Conservation (phyloP, 306 rosid genomes). For the Erythrophleum fordii region DNA sequence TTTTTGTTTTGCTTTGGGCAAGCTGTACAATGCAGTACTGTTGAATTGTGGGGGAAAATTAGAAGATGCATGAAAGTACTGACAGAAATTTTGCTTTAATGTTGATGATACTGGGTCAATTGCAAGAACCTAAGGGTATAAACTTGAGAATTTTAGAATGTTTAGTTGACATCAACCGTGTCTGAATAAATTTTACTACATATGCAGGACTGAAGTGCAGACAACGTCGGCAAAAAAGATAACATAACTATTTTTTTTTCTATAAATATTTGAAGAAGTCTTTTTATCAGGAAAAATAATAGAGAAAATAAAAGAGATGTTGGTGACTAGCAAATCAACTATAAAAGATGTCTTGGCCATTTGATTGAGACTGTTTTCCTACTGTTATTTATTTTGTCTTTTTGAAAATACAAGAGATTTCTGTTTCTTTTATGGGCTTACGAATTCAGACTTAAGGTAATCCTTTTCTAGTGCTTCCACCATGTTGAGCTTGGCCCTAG, state of each 20-base stretch:
- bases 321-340: not conserved
- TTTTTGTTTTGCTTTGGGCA: not conserved
- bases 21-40: not conserved
- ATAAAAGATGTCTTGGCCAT: not conserved
- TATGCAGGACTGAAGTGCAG: not conserved
- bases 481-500: constrained; percentile 4
- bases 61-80: not conserved
- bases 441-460: constrained; percentile 2
- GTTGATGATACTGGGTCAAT: not conserved
- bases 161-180: too few species aligned
- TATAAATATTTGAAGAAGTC: not conserved
- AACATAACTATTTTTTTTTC: not conserved
- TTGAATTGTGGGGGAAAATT: not conserved
- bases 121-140: not conserved
- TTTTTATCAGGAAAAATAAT: not conserved
- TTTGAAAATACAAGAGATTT: not conserved
- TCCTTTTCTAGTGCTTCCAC: constrained; percentile 10
- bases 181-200: not conserved
- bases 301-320: not conserved
- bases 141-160: not conserved
- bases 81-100: not conserved
- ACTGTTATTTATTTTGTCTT: not conserved
- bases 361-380: not conserved
- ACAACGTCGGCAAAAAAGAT: not conserved
- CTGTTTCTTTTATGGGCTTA: not conserved